phyloP scores from a whole-genome alignment of 176 grass and related monocot species.

The Musa schizocarpa region DNA sequence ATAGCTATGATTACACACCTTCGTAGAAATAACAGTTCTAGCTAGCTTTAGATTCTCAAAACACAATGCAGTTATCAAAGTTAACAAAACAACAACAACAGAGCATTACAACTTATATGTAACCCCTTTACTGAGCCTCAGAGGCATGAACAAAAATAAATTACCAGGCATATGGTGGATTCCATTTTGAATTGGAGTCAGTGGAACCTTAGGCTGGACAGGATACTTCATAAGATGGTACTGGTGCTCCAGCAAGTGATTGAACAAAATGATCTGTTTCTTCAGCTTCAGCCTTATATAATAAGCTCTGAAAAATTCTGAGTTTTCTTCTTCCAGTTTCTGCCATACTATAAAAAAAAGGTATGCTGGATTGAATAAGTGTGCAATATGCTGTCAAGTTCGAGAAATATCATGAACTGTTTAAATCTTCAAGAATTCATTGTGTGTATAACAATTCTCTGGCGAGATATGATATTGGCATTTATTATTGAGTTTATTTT shows the following conservation, averaged over 20 bases:
- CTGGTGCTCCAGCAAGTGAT: slow-evolving; percentile 87
- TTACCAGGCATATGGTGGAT: slow-evolving; percentile 90
- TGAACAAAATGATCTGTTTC: slow-evolving; percentile 91
- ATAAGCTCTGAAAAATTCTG: slow-evolving; percentile 89
- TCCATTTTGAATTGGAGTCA: slow-evolving; percentile 84
- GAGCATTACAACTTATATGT: too few relatives aligned
- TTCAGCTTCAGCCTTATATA: slow-evolving; percentile 98
- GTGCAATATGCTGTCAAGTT: neutral
- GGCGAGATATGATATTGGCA: too few relatives aligned
- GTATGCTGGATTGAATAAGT: slow-evolving; percentile 17
- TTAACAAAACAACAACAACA: too few relatives aligned
- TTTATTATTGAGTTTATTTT: too few relatives aligned
- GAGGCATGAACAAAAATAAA: slow-evolving; percentile 5
- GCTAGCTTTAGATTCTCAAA: too few relatives aligned
- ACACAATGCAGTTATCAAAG: too few relatives aligned
- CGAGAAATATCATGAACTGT: neutral
- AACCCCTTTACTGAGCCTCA: neutral
- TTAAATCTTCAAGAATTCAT: neutral
- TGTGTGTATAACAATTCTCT: neutral
- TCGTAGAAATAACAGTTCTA: too few relatives aligned
- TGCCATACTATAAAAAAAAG: slow-evolving; percentile 72
- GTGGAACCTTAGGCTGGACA: slow-evolving; percentile 49
- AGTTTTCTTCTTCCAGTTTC: slow-evolving; percentile 96
- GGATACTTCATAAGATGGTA: slow-evolving; percentile 92
- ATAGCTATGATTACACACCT: too few relatives aligned